Percentiles rank a stretch among this genome's conserved stretches.
These are phyloP conservation scores for Elaeagnus macrophylla DNA, from an alignment of 306 rosid species.

Conservation along the genomic window DNA sequence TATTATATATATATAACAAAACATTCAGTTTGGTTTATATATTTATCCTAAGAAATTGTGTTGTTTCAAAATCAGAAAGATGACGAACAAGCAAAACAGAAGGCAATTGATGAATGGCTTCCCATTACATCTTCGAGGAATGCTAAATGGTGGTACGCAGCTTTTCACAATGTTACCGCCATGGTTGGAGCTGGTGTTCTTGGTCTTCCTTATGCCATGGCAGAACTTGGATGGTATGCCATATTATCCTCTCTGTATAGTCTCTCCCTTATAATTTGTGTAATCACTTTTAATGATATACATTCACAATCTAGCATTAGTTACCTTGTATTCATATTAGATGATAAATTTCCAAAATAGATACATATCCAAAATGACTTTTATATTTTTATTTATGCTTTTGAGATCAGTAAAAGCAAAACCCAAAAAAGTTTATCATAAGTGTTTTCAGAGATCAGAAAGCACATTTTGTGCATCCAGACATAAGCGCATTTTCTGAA, in stretches of 20 bases:
- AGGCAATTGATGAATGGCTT: conserved; percentile 51
- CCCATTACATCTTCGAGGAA: conserved; percentile 50
- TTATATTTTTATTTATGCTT: no score
- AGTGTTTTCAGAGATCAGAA: no score
- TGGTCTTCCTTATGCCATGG: conserved; percentile 51
- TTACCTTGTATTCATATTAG: no score
- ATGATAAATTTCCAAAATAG: no score
- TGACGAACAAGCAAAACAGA: conserved; percentile 20
- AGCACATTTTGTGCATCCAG: no score
- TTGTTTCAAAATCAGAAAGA: conserved; percentile 11
- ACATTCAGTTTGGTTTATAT: no score
- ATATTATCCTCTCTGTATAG: neutral
- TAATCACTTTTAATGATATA: neutral
- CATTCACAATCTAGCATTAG: no score
- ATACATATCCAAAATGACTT: no score
- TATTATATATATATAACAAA: no score
- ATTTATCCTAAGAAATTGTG: neutral
- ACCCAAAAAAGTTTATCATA: no score
- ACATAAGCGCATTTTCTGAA: no score
- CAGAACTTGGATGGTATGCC: conserved; percentile 47
- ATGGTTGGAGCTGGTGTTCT: conserved; percentile 72
- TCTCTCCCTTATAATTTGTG: neutral
- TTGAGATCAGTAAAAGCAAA: no score
- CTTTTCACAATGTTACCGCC: conserved; percentile 63
- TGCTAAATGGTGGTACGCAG: conserved; percentile 67